Conservation (phyloP, 441 rosid species). For the Arabidopsis hybrid region DNA sequence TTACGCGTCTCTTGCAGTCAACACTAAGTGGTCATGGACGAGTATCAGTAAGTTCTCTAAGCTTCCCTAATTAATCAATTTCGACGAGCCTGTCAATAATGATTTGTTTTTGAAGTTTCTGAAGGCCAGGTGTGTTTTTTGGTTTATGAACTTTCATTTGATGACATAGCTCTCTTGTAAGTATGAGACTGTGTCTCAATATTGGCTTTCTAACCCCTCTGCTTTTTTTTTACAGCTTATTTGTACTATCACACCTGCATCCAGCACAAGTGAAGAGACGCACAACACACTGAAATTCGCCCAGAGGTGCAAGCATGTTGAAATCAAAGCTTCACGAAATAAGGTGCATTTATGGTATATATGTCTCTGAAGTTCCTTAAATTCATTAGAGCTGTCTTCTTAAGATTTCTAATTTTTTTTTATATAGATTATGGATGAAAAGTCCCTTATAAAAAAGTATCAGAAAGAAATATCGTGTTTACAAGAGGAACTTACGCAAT, state of each 20-base stretch:
- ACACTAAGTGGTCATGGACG: constrained; percentile 86
- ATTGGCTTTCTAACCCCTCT: constrained; percentile 39
- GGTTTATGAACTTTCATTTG: constrained; percentile 24
- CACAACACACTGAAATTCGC: constrained; percentile 97
- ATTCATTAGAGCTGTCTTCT: constrained; percentile 33
- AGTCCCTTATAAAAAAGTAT: constrained; percentile 90
- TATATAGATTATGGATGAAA: constrained; percentile 88
- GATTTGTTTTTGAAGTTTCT: constrained; percentile 19
- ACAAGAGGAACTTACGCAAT: constrained; percentile 85
- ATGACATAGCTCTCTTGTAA: constrained; percentile 25
- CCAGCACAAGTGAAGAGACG: constrained; percentile 90
- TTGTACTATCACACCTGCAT: constrained; percentile 94
- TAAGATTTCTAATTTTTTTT: constrained; percentile 8
- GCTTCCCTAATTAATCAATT: constrained; percentile 7
- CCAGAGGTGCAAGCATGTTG: constrained; percentile 85
- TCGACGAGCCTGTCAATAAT: constrained; percentile 14
- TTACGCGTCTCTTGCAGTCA: constrained; percentile 81
- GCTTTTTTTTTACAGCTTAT: constrained; percentile 67
- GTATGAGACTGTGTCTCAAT: constrained; percentile 30
- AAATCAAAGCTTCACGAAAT: constrained; percentile 85
- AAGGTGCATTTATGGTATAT: constrained; percentile 60
- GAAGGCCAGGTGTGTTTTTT: constrained; percentile 24
- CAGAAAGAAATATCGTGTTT: constrained; percentile 86
- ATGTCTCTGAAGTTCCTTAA: constrained; percentile 22
- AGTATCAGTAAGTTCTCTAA: constrained; percentile 64